Base-by-base conservation (phyloP, 495 filamentous ascomycete species). In the Cercophora newfieldiana region DNA sequence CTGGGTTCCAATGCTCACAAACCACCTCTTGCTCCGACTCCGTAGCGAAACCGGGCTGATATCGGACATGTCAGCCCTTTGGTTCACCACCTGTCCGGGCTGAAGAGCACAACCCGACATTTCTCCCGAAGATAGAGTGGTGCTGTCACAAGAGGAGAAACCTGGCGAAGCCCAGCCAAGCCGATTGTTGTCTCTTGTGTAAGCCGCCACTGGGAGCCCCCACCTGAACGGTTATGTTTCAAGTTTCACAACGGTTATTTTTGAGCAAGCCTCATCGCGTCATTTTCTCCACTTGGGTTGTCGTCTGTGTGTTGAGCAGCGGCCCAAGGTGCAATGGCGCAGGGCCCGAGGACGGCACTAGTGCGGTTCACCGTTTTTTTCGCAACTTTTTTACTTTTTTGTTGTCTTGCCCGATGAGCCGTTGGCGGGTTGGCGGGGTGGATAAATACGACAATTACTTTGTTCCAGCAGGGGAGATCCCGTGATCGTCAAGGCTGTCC, bases 201-300 rank as follows among this genome's bases (percentile, higher is more conserved):
- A 30, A 65, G 30, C 33, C 33, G 51, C 53, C 62, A 30, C 37
- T 48, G 16, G n/a, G 19, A 54, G 30, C 21, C 28, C 44, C 48
- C 53, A n/a, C 25, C 49, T 56, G 50, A 19, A 26, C 61, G 57
- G 26, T 54, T 63, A 33, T 62, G 63, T 71, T 71, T 69, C 71
- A 66, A 53, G 69, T 68, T 66, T 61, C 51, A 65, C 62, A 24
- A 63, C 63, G 69, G 69, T 56, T 59, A 68, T 66, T 29, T 33
- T 55, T 25, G 19, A 31, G 30, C 30, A 53, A 28, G 53, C 59
- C 64, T 55, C 61, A 63, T 44, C 61, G 37, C 29, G 25, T 56
- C 30, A 63, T 29, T 44, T n/a, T 56, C 61, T 44, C 61, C 63
- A 59, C 55, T 55, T 48, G 37, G 28, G 28, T 16, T 44, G 37